Percentiles rank a stretch among this genome's conserved stretches.
phyloP scores from a whole-genome alignment of 2,329 filamentous ascomycete genomes.

The Epichloe uncinata region DNA sequence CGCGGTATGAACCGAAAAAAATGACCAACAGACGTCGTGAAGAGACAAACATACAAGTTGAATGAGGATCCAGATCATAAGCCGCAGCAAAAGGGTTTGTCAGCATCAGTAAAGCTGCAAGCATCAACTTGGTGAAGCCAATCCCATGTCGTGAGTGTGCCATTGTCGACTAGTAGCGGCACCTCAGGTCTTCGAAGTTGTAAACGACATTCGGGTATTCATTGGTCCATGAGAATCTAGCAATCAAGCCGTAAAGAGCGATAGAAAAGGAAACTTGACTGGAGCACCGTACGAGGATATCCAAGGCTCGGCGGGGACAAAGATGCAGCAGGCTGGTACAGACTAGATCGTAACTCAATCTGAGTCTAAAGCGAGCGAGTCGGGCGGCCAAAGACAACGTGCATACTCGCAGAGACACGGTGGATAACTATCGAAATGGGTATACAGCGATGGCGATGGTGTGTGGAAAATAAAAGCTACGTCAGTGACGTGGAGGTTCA shows the following conservation, averaged over 20 bases:
- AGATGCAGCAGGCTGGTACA: no score
- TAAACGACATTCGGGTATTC: neutral
- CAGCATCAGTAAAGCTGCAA: neutral
- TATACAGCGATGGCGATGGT: no score
- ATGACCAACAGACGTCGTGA: neutral
- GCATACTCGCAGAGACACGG: no score
- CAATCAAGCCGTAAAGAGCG: neutral
- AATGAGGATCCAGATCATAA: constrained; percentile 25
- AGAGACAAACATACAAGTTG: constrained; percentile 16
- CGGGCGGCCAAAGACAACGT: no score
- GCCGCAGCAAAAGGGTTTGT: constrained; percentile 15
- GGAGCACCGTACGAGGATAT: no score
- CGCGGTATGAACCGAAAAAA: neutral
- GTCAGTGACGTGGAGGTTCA: no score
- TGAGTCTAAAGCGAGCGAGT: no score
- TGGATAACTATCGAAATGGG: no score
- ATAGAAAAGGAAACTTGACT: no score
- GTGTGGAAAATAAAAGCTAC: no score
- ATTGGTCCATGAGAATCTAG: neutral
- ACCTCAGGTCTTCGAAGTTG: neutral
- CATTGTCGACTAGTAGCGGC: neutral
- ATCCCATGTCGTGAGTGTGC: neutral
- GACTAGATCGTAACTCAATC: no score
- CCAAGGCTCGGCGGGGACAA: no score
- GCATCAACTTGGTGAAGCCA: neutral